Base-by-base conservation (phyloP, 371 early-diverging fungal species). In the Mortierella sp. region DNA sequence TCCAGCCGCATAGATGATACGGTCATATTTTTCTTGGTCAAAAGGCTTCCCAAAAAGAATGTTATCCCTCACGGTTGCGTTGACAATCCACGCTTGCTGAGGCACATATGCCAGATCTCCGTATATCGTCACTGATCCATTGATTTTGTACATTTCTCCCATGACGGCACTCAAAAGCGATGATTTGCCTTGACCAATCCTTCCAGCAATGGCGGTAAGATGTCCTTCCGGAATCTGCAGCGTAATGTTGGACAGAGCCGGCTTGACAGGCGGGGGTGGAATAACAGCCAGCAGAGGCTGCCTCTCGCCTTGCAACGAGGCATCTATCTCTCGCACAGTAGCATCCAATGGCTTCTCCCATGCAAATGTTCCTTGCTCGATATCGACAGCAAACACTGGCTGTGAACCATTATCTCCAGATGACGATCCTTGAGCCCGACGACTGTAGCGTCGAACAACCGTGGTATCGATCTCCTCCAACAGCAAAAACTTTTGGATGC, bases 51-150 rank as follows among this genome's bases (percentile, higher is more conserved):
- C 98, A 88, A 99, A 97, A 8, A 93, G 72, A 70, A 98, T 93
- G 80, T 98, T 98, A 37, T 97, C 95, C 23, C 93, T 85, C 6
- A 99, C 50, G 2, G 63, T 89, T 23, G 91, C 91, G 64, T 95
- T 95, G 89, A 94, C 90, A 32, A 99, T 92, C 96, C 97, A 97
- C 15, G 97, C 89, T 39, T 80, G 87, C 72, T 97, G 97, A 19
- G 95, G 88, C 0, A 93, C 96, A 78, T 97, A 97, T 3, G 96
- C 95, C 5, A 95, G 82, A 24, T 84, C 85, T 6, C 97, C 97
- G 34, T 86, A 79, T 2, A 97, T 64, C 1, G 57, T 70, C 4
- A 93, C 92, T 1, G 83, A 68, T 21, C 97, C 96, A 6, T 80
- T 26, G 0, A 67, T 41, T 62, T 90, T 91, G 53, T 90, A 86